A percentile compares a stretch with the other conserved stretches of the same genome.
These are phyloP conservation scores for Sphaerulina musiva DNA, from an alignment of 2,329 filamentous ascomycete genomes.

Conservation along the genomic window DNA sequence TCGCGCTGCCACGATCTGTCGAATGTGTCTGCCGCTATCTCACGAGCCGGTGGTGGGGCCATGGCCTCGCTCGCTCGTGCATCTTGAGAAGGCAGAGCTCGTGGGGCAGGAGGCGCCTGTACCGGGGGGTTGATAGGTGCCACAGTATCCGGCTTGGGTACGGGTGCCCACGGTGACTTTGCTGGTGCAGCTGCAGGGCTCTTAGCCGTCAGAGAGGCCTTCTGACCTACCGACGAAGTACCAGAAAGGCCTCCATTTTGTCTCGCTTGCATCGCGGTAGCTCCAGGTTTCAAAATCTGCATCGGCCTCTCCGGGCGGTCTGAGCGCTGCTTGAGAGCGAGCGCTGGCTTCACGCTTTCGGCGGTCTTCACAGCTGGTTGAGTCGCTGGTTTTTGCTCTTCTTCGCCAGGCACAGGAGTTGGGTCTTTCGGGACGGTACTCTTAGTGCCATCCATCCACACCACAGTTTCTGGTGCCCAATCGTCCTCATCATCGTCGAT, in stretches of 20 bases:
- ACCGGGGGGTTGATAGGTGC: conserved; percentile 59
- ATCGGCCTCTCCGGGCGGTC: conserved; percentile 38
- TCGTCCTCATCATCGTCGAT: conserved; percentile 85
- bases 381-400: conserved; percentile 16
- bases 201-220: conserved; percentile 67
- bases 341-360: conserved; percentile 25
- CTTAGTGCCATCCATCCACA: conserved; percentile 84
- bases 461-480: conserved; percentile 77
- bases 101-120: conserved; percentile 36
- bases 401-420: conserved; percentile 15
- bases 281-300: conserved; percentile 46
- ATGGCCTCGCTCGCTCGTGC: conserved; percentile 50
- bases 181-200: conserved; percentile 62
- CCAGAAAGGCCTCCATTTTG: conserved; percentile 48
- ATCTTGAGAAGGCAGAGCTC: conserved; percentile 47
- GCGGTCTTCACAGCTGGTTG: conserved; percentile 24
- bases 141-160: conserved; percentile 78
- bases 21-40: conserved; percentile 92
- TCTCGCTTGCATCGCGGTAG: conserved; percentile 35
- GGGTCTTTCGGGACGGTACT: conserved; percentile 57
- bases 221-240: conserved; percentile 44
- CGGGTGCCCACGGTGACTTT: conserved; percentile 85
- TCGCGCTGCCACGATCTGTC: conserved; percentile 69
- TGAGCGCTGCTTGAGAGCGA: conserved; percentile 32
- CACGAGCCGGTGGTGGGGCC: conserved; percentile 57